phyloP scores from a whole-genome alignment of 129 eudicot species.

The Mikania micrantha region DNA sequence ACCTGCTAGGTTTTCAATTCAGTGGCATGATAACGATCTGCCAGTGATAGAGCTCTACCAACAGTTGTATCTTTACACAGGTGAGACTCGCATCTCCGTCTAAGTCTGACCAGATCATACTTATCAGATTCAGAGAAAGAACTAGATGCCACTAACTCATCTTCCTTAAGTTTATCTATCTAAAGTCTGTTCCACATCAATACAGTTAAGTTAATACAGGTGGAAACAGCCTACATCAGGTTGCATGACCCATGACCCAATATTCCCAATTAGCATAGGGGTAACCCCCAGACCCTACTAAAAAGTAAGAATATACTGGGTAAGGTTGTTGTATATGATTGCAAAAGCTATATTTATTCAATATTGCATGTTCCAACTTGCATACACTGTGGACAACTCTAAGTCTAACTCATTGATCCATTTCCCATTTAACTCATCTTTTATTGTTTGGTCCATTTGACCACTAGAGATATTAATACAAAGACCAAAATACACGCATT shows the following conservation, averaged over 20 bases:
- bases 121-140: conserved; percentile 50
- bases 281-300: no score
- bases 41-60: conserved; percentile 60
- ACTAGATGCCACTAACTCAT: conserved; percentile 42
- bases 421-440: neutral
- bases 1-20: conserved; percentile 95
- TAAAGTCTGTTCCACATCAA: conserved; percentile 52
- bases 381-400: neutral
- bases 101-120: conserved; percentile 69
- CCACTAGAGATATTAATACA: neutral
- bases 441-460: neutral
- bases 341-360: neutral
- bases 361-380: no score
- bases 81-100: conserved; percentile 72
- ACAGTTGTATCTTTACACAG: conserved; percentile 80
- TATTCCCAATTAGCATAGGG: no score
- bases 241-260: neutral
- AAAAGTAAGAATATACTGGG: no score
- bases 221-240: neutral
- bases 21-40: conserved; percentile 61
- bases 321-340: neutral
- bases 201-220: neutral
- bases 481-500: no score
- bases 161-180: conserved; percentile 62
- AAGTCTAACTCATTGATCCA: neutral